Conservation (phyloP, 768 basidiomycete species). For the Trametes cinnabarina region DNA sequence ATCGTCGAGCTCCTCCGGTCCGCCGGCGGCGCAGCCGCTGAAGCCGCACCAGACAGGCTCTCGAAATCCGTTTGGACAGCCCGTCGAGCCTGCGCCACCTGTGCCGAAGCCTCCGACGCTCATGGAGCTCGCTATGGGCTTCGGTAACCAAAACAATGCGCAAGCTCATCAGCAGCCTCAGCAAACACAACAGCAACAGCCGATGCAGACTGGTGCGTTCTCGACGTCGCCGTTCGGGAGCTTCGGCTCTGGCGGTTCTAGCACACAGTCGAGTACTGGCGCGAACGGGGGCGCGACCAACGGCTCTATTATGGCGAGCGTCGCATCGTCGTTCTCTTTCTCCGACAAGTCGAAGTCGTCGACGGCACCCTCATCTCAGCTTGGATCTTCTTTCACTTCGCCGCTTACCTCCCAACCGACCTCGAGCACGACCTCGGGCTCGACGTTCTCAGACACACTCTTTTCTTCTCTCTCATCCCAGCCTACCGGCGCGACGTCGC, state of each 20-base stretch:
- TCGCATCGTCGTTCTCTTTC: conserved; percentile 73
- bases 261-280: conserved; percentile 13
- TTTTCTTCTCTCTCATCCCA: conserved; percentile 51
- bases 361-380: conserved; percentile 1
- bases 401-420: conserved; percentile 23
- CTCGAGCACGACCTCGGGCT: conserved; percentile 40
- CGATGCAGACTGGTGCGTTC: conserved; percentile 11
- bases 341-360: conserved; percentile 29
- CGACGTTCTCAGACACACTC: conserved; percentile 46
- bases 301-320: conserved; percentile 57
- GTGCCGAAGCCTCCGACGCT: conserved; percentile 78
- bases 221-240: conserved; percentile 4
- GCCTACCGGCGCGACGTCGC: conserved; percentile 44
- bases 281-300: conserved; percentile 8
- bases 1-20: conserved; percentile 30
- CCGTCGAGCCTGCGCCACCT: conserved; percentile 57
- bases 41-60: conserved; percentile 91
- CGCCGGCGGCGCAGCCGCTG: conserved; percentile 58
- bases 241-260: conserved; percentile 2
- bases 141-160: conserved; percentile 26
- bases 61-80: conserved; percentile 90
- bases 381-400: conserved; percentile 1
- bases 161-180: conserved; percentile 31
- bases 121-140: conserved; percentile 69
- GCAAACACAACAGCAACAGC: conserved; percentile 26